Base-by-base conservation (phyloP, 78 protist genomes). In the Dictyostelium brefeldianum region DNA sequence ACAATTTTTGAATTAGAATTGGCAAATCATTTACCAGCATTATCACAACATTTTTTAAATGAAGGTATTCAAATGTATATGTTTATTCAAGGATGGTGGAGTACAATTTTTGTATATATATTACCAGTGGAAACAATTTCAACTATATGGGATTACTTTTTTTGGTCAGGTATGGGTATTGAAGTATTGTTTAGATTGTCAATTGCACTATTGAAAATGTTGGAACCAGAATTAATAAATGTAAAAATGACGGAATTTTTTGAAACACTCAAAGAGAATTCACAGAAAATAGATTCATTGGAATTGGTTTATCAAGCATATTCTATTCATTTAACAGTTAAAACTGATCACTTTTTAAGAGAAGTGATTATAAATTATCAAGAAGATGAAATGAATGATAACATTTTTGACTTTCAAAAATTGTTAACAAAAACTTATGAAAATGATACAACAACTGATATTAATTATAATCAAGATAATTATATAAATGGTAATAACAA, bases 51-150 rank as follows among this genome's bases (percentile, higher is more conserved):
- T 57, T 59, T 87, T 12, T 3, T 18, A 17, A 11, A 53, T 10
- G 80, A 75, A 50, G 83, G 92, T 54, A 47, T 87, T n/a, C 53
- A 74, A 25, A 56, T 77, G 36, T 87, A 87, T 51, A 87, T 87
- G 92, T 87, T 87, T 62, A 50, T 87, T 77, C 92, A 74, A 47
- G 80, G 83, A 25, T 87, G 92, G 92, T 87, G 82, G 83, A 77
- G 92, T 41, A 87, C 92, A 3, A 87, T 87, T 9, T 87, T 87
- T 87, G 92, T 87, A 48, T 87, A 87, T 87, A 47, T 77, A 25
- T 51, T 87, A 51, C 92, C 92, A 46, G 69, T 77, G 1, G 84
- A 87, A n/a, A 56, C 92, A 0, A 64, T 87, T 9, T 57, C 83
- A 3, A n/a, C 46, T 10, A 25, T 77, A 57, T 74, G 81, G 92